Conservation (phyloP, 352 stramenopile species). For the Plasmopara muralis region DNA sequence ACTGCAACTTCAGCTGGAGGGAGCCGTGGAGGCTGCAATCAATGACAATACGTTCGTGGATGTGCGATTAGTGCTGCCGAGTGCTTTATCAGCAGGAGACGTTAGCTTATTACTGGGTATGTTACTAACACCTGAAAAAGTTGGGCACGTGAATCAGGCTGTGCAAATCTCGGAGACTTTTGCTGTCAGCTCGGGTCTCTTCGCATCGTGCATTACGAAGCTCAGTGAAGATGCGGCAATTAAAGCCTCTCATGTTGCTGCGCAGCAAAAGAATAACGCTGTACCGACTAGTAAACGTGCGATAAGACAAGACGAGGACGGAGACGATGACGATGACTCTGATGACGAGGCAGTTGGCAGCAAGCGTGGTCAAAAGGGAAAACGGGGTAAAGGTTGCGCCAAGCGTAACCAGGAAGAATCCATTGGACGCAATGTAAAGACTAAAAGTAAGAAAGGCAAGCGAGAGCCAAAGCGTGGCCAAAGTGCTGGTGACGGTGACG, state of each 20-base stretch:
- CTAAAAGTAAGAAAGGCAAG: slow-evolving; percentile 41
- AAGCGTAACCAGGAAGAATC: slow-evolving; percentile 28
- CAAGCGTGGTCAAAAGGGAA: slow-evolving; percentile 42
- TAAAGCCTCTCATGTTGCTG: slow-evolving; percentile 34
- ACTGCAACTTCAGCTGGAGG: slow-evolving; percentile 63
- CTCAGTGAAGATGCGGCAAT: slow-evolving; percentile 42
- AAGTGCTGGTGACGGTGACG: slow-evolving; percentile 6
- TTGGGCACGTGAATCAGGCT: slow-evolving; percentile 22
- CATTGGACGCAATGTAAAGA: slow-evolving; percentile 18
- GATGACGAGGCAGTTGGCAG: slow-evolving; percentile 33
- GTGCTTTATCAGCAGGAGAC: slow-evolving; percentile 38
- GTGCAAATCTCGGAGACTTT: slow-evolving; percentile 53
- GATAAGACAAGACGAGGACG: slow-evolving; percentile 22
- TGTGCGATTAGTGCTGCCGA: slow-evolving; percentile 51
- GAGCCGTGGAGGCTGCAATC: slow-evolving; percentile 57
- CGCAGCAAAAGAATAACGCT: slow-evolving; percentile 23
- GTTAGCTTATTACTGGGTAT: slow-evolving; percentile 45
- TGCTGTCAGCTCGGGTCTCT: slow-evolving; percentile 52
- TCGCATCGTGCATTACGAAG: slow-evolving; percentile 36
- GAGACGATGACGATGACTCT: slow-evolving; percentile 28
- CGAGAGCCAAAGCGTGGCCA: slow-evolving; percentile 28
- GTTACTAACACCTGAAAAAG: slow-evolving; percentile 29
- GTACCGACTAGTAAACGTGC: slow-evolving; percentile 5
- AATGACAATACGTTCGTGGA: slow-evolving; percentile 67
- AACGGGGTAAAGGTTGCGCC: slow-evolving; percentile 30